phyloP scores from a whole-genome alignment of 163 green algal genomes.

The Chlamydomonas reinhardtii region DNA sequence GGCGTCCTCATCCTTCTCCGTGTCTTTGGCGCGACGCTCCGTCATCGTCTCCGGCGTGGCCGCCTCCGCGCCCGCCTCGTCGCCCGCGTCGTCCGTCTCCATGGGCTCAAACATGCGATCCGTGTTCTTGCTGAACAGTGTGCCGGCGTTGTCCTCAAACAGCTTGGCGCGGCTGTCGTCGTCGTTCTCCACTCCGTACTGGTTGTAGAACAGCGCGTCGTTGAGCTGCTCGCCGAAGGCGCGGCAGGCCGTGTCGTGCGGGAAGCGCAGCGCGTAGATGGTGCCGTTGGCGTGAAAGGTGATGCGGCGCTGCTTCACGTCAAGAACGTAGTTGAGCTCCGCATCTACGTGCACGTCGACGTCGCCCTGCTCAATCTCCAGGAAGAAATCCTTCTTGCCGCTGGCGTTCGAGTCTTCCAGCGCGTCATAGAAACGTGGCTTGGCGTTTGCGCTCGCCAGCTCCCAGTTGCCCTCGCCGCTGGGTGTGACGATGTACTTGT shows the following conservation, averaged over 20 bases:
- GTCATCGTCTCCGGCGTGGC: constrained; percentile 30
- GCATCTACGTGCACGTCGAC: constrained; percentile 70
- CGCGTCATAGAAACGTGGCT: constrained; percentile 75
- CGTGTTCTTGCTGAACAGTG: constrained; percentile 44
- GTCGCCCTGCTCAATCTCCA: constrained; percentile 58
- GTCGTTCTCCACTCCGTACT: constrained; percentile 71
- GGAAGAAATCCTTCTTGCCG: constrained; percentile 53
- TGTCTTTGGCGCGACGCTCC: constrained; percentile 27
- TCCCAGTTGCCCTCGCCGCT: constrained; percentile 67
- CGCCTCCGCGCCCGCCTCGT: neutral
- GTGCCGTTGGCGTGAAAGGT: constrained; percentile 67
- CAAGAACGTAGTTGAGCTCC: constrained; percentile 61
- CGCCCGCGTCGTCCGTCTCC: constrained; percentile 35
- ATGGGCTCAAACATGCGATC: constrained; percentile 41
- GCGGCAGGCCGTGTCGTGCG: constrained; percentile 47
- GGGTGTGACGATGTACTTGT: constrained; percentile 67
- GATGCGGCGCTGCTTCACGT: constrained; percentile 61
- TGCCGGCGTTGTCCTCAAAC: constrained; percentile 46
- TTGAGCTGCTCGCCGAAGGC: constrained; percentile 76
- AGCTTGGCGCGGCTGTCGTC: constrained; percentile 60
- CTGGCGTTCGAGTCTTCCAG: constrained; percentile 74
- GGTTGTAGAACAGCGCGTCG: constrained; percentile 89
- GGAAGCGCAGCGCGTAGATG: constrained; percentile 80
- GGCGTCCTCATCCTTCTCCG: constrained; percentile 35
- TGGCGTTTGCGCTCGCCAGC: constrained; percentile 60